Evolutionary conservation across 768 basidiomycete genomes (phyloP).

Genomic region (Lactarius indigo): DNA sequence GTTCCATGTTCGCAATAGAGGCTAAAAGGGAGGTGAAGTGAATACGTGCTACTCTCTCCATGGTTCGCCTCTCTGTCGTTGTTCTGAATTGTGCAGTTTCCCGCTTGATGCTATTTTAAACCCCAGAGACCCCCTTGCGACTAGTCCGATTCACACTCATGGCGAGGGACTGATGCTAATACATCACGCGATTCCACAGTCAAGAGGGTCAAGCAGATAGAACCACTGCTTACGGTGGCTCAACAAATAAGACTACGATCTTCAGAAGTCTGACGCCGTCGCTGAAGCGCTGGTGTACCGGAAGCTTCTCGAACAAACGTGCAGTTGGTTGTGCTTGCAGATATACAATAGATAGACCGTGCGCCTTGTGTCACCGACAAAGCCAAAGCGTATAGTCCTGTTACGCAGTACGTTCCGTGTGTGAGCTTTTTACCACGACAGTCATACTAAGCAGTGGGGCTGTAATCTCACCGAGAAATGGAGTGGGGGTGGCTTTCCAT

Average conservation of each 20-base stretch:
- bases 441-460: not conserved
- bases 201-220: not conserved
- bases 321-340: not conserved
- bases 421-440: not conserved
- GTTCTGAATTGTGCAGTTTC: too few species aligned
- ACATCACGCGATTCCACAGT: not conserved
- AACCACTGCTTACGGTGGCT: constrained; percentile 46
- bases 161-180: not conserved
- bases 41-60: too few species aligned
- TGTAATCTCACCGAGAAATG: constrained; percentile 56
- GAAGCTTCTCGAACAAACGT: not conserved
- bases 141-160: not conserved
- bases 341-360: constrained; percentile 41
- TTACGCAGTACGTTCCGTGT: constrained; percentile 37
- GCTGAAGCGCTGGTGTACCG: constrained; percentile 50
- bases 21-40: too few species aligned
- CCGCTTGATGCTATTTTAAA: too few species aligned
- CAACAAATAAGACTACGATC: constrained; percentile 60
- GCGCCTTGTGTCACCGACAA: constrained; percentile 40
- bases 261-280: constrained; percentile 46
- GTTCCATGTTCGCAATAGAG: too few species aligned
- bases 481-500: constrained; percentile 89
- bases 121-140: too few species aligned
- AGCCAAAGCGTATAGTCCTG: constrained; percentile 44
- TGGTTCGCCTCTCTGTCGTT: too few species aligned